Percentiles rank a stretch among this genome's conserved stretches.
phyloP scores from a whole-genome alignment of 108 stramenopile genomes.

The Cyclotella distinguenda region DNA sequence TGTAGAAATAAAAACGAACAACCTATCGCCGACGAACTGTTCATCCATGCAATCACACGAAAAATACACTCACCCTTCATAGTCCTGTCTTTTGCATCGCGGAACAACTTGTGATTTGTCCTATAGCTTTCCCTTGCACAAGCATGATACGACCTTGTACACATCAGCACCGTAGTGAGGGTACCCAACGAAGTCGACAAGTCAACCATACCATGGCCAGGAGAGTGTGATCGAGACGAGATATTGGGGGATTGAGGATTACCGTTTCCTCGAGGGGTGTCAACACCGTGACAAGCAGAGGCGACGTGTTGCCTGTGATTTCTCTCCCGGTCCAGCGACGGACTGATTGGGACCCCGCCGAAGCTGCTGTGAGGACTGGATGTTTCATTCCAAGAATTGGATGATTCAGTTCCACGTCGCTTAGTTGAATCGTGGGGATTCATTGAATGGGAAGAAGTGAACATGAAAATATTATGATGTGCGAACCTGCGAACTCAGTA shows the following conservation, averaged over 20 bases:
- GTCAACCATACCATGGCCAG: neutral
- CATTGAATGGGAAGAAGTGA: too few species aligned
- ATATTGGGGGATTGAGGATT: conserved; percentile 23
- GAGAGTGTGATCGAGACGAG: neutral
- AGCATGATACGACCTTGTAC: neutral
- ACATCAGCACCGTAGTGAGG: conserved; percentile 11
- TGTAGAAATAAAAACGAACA: neutral
- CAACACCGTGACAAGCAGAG: too few species aligned
- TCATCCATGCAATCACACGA: neutral
- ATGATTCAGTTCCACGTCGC: too few species aligned
- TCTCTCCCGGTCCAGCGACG: neutral
- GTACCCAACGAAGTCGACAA: conserved; percentile 9
- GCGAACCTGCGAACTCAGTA: too few species aligned
- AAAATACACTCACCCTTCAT: neutral
- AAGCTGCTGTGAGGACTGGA: neutral
- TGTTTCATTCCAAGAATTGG: too few species aligned
- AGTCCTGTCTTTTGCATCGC: conserved; percentile 17
- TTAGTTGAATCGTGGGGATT: too few species aligned
- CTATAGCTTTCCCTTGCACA: conserved; percentile 5
- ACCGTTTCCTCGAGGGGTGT: conserved; percentile 28
- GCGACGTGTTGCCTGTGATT: conserved; percentile 7
- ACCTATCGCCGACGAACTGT: neutral
- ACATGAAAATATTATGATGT: too few species aligned
- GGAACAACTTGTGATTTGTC: conserved; percentile 14
- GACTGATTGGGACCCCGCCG: neutral